Evolutionary conservation across 495 filamentous ascomycete genomes (phyloP).

Genomic region (Haplographium delicatum): DNA sequence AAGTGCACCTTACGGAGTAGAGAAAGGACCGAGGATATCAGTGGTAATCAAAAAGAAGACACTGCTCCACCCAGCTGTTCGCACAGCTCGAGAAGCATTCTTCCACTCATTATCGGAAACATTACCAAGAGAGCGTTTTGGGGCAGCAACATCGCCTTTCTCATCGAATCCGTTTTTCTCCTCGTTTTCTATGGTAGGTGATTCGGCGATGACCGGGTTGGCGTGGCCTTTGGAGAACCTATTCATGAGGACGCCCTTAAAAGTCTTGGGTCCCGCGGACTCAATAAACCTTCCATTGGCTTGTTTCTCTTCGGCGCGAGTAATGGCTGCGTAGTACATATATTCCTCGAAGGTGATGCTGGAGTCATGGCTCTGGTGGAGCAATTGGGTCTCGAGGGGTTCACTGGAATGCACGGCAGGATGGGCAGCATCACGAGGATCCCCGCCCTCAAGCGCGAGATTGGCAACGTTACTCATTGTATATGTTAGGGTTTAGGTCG

Average conservation of each 20-base stretch:
- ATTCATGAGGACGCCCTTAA: slow-evolving; percentile 26
- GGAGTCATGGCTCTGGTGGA: slow-evolving; percentile 12
- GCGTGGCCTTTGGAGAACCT: slow-evolving; percentile 27
- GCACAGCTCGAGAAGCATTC: slow-evolving; percentile 38
- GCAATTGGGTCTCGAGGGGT: slow-evolving; percentile 16
- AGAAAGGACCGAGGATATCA: slow-evolving; percentile 52
- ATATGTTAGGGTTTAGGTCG: too few species aligned
- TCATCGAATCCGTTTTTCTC: slow-evolving; percentile 8
- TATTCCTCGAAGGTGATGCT: slow-evolving; percentile 38
- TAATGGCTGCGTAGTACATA: slow-evolving; percentile 42
- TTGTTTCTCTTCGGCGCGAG: slow-evolving; percentile 37
- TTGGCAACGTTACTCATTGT: slow-evolving; percentile 13
- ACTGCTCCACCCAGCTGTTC: slow-evolving; percentile 44
- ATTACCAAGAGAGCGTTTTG: slow-evolving; percentile 13
- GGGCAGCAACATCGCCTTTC: neutral
- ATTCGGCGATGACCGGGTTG: neutral
- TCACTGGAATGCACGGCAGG: neutral
- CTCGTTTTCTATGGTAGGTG: neutral
- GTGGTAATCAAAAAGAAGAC: slow-evolving; percentile 56
- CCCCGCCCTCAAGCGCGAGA: slow-evolving; percentile 19
- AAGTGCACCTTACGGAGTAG: slow-evolving; percentile 28
- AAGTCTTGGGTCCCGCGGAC: slow-evolving; percentile 21
- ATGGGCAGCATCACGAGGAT: slow-evolving; percentile 16
- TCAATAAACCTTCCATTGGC: slow-evolving; percentile 28
- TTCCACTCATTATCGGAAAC: slow-evolving; percentile 38